phyloP scores from a whole-genome alignment of 768 basidiomycete genomes.

The Chalciporus chontae region DNA sequence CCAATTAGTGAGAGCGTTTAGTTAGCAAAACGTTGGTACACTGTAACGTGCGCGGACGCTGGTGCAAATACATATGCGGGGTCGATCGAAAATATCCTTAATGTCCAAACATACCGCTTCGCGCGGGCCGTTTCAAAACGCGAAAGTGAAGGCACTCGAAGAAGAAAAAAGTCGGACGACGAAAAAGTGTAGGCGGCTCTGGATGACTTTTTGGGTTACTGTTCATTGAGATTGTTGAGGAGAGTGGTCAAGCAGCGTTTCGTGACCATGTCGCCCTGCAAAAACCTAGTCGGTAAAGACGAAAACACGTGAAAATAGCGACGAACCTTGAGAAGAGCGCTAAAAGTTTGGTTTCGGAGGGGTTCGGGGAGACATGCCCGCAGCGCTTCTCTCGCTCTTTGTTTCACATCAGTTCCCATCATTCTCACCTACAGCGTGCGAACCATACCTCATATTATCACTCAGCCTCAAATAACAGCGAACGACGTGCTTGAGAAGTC shows the following conservation, averaged over 20 bases:
- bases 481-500: constrained; percentile 96
- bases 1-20: constrained; percentile 29
- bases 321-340: constrained; percentile 79
- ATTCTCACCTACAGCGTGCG: constrained; percentile 5
- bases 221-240: constrained; percentile 81
- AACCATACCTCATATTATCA: constrained; percentile 84
- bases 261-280: constrained; percentile 94
- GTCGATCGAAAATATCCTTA: constrained; percentile 26
- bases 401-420: constrained; percentile 11
- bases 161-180: constrained; percentile 1
- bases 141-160: constrained; percentile 2
- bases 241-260: constrained; percentile 90
- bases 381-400: constrained; percentile 90
- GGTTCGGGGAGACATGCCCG: constrained; percentile 95
- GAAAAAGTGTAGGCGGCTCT: constrained; percentile 1
- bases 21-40: constrained; percentile 32
- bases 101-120: constrained; percentile 28
- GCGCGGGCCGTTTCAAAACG: constrained; percentile 16
- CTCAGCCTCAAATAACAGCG: constrained; percentile 94
- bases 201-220: constrained; percentile 28
- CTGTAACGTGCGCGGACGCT: constrained; percentile 18
- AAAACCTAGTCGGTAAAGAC: constrained; percentile 13
- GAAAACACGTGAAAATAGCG: not conserved
- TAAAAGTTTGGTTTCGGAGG: constrained; percentile 90
- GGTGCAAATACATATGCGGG: constrained; percentile 29